These are phyloP conservation scores for Epichloe amarillans DNA, from an alignment of 2,329 filamentous ascomycete species.

Conservation along the genomic window DNA sequence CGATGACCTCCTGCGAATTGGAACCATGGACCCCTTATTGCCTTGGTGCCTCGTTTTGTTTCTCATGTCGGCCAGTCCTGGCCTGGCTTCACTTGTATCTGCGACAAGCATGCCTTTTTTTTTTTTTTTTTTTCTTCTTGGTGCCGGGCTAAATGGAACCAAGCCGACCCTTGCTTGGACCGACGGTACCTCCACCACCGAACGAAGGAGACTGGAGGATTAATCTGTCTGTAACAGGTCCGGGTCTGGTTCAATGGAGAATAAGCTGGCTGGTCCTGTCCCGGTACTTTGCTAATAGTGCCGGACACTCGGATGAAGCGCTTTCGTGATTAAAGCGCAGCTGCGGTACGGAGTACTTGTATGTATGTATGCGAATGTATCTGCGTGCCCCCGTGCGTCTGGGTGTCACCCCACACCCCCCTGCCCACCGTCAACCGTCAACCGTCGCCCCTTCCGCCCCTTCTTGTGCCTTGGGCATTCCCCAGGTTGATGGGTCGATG, in stretches of 20 bases:
- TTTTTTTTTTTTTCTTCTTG: neutral
- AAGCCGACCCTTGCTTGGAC: neutral
- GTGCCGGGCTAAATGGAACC: neutral
- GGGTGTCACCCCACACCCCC: constrained; percentile 3
- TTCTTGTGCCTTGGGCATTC: neutral
- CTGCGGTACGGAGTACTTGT: too few species aligned
- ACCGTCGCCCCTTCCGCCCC: constrained; percentile 1
- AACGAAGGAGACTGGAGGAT: neutral
- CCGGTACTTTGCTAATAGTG: too few species aligned
- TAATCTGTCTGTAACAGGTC: neutral
- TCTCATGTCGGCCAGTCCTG: constrained; percentile 3
- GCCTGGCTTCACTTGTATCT: too few species aligned
- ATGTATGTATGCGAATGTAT: too few species aligned
- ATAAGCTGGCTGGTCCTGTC: neutral
- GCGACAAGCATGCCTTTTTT: constrained; percentile 6
- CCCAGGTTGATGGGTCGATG: constrained; percentile 1
- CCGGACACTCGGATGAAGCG: too few species aligned
- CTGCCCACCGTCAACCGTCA: constrained; percentile 1
- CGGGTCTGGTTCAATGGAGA: neutral
- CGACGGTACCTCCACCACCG: neutral
- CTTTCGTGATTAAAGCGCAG: too few species aligned
- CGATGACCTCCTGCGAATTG: constrained; percentile 3
- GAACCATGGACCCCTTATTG: neutral
- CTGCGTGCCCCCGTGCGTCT: neutral
- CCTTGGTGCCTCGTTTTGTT: constrained; percentile 3